Base-by-base conservation (phyloP, 2,329 filamentous ascomycete genomes). In the Arachnomyces sp. region DNA sequence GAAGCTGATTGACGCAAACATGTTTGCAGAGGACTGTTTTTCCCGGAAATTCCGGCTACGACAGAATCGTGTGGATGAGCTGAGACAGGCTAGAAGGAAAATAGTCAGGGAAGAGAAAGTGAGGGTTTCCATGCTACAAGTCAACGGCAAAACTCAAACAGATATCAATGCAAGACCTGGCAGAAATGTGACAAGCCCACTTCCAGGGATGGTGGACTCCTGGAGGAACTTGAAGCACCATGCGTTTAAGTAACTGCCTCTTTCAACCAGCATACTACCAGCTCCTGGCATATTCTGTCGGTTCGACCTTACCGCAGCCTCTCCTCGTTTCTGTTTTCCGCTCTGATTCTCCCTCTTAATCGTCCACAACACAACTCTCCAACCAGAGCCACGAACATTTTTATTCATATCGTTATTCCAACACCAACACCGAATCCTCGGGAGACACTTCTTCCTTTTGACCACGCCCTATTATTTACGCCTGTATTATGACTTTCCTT, bases 1-100 rank as follows among this genome's bases (percentile, higher is more conserved):
- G 39, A 77, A 76, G 39, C 74, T 95, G 54, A 63, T 95, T 14
- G 87, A 96, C 60, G 83, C 84, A 40, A 95, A 93, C 52, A 68
- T 69, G 2, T 68, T 96, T 11, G 78, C 95, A 68, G 87, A 94
- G 48, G 75, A 85, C 7, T 93, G 85, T 48, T 89, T 92, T 59
- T 80, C 81, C 49, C 78, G 86, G 31, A 77, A 83, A 35, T 85
- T 88, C 54, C 82, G 88, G 53, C 69, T 95, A 13, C 88, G 80
- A 53, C 87, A 95, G 59, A 82, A 83, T 12, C 77, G 79, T 3
- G 85, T 95, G 44, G 88, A 95, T 50, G 75, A 81, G 50, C 76
- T 84, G 45, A 72, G 90, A 35, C 72, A 77, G 34, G 80, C 88
- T 55, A 74, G 85, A 36, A 75, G 82, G 36, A 70, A 73, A 4